phyloP scores from a whole-genome alignment of 441 rosid species.

The Geranium incanum region DNA sequence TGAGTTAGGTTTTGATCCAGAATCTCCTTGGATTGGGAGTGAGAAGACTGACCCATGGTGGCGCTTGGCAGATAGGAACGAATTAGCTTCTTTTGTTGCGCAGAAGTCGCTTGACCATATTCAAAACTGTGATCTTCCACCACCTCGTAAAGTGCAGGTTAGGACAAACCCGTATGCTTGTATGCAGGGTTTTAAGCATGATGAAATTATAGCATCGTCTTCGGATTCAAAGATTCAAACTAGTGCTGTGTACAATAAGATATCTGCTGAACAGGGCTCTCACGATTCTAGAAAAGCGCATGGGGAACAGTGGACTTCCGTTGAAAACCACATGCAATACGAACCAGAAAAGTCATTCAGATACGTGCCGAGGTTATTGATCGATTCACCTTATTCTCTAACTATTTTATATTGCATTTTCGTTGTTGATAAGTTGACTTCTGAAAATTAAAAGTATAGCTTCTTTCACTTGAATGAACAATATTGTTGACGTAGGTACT shows the following conservation, averaged over 20 bases:
- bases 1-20: conserved; percentile 41
- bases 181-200: conserved; percentile 32
- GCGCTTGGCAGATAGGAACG: conserved; percentile 71
- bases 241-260: conserved; percentile 26
- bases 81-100: conserved; percentile 79
- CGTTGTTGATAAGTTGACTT: not conserved
- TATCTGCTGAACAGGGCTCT: conserved; percentile 20
- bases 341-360: conserved; percentile 41
- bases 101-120: conserved; percentile 61
- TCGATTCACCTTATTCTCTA: not conserved
- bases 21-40: conserved; percentile 49
- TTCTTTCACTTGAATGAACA: too few relatives aligned
- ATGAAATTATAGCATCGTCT: conserved; percentile 25
- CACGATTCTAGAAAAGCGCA: conserved; percentile 21
- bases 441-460: too few relatives aligned
- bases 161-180: conserved; percentile 37
- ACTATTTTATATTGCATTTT: not conserved
- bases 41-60: conserved; percentile 84
- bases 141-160: conserved; percentile 58
- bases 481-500: not conserved
- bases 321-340: conserved; percentile 25
- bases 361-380: conserved; percentile 21
- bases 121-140: conserved; percentile 87
- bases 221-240: conserved; percentile 27
- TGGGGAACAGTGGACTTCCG: conserved; percentile 28